Evolutionary conservation across 371 early-diverging fungal species (phyloP).

Genomic region (Smittium culicis): DNA sequence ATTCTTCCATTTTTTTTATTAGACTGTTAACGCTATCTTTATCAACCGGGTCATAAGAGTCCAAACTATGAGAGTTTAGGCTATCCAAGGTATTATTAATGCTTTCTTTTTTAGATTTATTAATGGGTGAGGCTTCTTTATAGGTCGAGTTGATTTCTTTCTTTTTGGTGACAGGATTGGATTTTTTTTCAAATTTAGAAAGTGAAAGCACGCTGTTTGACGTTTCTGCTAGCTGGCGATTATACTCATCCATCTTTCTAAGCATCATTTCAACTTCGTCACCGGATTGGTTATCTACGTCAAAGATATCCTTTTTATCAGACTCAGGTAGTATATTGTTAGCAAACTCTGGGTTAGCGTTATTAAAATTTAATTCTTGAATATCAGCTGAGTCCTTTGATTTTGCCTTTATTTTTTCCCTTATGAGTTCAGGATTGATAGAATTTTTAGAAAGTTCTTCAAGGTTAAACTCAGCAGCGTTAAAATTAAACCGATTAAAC

Average conservation of each 20-base stretch:
- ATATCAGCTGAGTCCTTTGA: background rate
- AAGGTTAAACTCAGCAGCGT: background rate
- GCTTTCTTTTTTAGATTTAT: background rate
- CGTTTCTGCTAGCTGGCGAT: conserved; percentile 16
- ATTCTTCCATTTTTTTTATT: conserved; percentile 10
- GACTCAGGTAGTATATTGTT: background rate
- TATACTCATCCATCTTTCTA: conserved; percentile 28
- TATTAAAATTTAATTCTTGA: too few species aligned
- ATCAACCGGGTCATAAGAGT: background rate
- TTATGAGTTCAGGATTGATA: background rate
- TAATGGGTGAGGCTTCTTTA: background rate
- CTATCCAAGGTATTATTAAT: background rate
- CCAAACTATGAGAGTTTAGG: too few species aligned
- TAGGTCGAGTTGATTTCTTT: background rate
- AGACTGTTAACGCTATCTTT: background rate
- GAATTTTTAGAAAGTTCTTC: background rate
- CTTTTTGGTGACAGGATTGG: too few species aligned
- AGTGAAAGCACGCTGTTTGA: conserved; percentile 7
- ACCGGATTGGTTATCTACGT: conserved; percentile 5
- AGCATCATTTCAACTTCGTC: conserved; percentile 25
- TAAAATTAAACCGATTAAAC: background rate
- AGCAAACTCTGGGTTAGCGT: background rate
- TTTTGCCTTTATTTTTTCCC: background rate
- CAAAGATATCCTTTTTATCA: background rate
- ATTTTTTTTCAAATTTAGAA: background rate